Base-by-base conservation (phyloP, 2,329 filamentous ascomycete genomes). In the Claviceps capensis region DNA sequence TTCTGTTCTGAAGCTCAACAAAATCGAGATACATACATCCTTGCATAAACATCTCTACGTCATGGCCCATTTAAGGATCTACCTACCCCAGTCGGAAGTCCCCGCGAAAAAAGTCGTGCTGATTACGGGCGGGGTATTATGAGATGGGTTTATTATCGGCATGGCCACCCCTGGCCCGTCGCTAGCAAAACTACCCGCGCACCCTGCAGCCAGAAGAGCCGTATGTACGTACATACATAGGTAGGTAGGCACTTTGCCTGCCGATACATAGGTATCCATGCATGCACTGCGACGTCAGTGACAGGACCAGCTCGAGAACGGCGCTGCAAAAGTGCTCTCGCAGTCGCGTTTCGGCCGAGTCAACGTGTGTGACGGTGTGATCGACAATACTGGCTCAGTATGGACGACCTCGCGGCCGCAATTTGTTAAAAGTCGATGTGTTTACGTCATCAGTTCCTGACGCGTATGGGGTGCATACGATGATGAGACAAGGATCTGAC, bases 351-450 rank as follows among this genome's bases (percentile, higher is more conserved):
- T 63, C 37, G 57, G 57, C 0, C 49, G 30, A 59, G 76, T 94
- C 60, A 85, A 94, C 66, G 85, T 93, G 22, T 22, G 22, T 22
- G 22, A 22, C 22, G 22, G 22, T 22, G 57, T 94, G 49, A 71
- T 95, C 71, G 93, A 94, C 73, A 94, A 93, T 65, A 88, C 88
- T 17, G 88, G 86, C 0, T 55, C 54, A 0, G 58, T 55, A 4
- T 57, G 56, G 17, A 56, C 56, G 22, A 50, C 47, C 16, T 57
- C 63, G 26, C 58, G 73, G 72, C 3, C 57, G 66, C 0, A 68
- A 67, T 54, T 62, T 63, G 2, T 76, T 69, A 63, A 70, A 74
- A 11, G 47, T 55, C 5, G 69, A 71, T 55, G 57, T 41, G 63
- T 69, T 61, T 74, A 34, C 62, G 71, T 0, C 73, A 75, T 42